These are phyloP conservation scores for Fusarium sp. DNA, from an alignment of 2,329 filamentous ascomycete species.

Conservation along the genomic window DNA sequence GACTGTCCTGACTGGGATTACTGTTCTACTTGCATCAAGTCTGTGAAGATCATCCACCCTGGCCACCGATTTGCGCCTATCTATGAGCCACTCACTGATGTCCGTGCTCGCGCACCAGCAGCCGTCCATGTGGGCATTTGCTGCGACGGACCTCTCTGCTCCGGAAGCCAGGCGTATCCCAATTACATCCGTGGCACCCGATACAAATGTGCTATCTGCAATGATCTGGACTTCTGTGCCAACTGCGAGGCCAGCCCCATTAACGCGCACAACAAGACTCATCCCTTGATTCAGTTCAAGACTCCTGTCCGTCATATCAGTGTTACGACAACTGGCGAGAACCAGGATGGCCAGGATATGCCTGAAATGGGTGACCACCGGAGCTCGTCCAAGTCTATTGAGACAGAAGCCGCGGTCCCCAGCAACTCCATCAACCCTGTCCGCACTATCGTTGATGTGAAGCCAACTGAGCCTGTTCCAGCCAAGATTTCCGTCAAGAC, in stretches of 20 bases:
- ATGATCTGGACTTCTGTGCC: conserved; percentile 94
- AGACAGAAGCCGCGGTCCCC: conserved; percentile 52
- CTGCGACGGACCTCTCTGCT: conserved; percentile 93
- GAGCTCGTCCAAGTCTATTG: conserved; percentile 58
- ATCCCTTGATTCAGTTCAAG: conserved; percentile 96
- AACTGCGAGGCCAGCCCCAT: conserved; percentile 88
- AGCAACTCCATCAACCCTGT: conserved; percentile 62
- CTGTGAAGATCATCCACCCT: conserved; percentile 74
- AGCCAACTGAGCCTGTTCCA: conserved; percentile 62
- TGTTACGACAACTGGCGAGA: conserved; percentile 84
- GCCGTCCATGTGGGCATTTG: conserved; percentile 83
- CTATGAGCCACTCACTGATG: conserved; percentile 70
- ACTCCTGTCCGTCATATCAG: conserved; percentile 88
- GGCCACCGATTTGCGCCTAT: conserved; percentile 89
- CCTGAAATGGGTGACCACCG: conserved; percentile 74
- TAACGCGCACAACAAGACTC: conserved; percentile 91
- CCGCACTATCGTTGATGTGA: conserved; percentile 76
- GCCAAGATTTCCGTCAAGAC: conserved; percentile 7
- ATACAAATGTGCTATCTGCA: conserved; percentile 97
- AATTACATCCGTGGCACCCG: conserved; percentile 85
- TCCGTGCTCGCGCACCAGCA: conserved; percentile 32
- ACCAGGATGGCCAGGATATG: conserved; percentile 70
- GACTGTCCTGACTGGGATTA: conserved; percentile 98
- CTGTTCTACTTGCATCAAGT: conserved; percentile 78
- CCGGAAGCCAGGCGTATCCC: conserved; percentile 58